Evolutionary conservation across 179 eudicot species (phyloP), one percentile per base, ranked within the genome.

Genomic region (Actinidia chinensis): DNA sequence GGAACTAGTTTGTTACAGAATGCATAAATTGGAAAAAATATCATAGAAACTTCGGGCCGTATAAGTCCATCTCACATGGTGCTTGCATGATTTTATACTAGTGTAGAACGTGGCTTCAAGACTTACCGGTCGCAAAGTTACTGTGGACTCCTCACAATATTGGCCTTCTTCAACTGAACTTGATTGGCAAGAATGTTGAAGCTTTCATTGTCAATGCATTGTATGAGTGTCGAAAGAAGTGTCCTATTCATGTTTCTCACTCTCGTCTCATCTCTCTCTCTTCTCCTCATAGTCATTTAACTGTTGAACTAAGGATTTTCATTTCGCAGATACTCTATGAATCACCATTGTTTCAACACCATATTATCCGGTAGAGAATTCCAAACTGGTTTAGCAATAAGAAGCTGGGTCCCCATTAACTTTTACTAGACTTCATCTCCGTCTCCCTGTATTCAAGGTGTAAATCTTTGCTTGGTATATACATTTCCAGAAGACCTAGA

Each of bases 41-140:
- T 18, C 0, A 23, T 0, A 0, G 43, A 28, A 42, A 0, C 0
- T 63, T 5, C 1, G n/a, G n/a, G n/a, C n/a, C n/a, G n/a, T n/a
- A n/a, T n/a, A 25, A 28, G 1, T 0, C 36, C 1, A 23, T 18
- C 0, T 0, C 65, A 59, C 12, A 33, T 25, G 20, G 13, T 5
- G 20, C 23, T n/a, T n/a, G 65, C 65, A 17, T 20, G 3, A 22
- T 3, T 22, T 59, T 59, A 59, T 8, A 59, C 9, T 8, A 59
- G n/a, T 1, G 2, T 22, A 7, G 28, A 23, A 14, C 0, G 33
- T 20, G 4, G 2, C 12, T 59, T 59, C 33, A 28, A 13, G 68
- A 12, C 28, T 1, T 5, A 4, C 12, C 43, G 2, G 8, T 63
- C 43, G 5, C 1, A 61, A 25, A 28, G 42, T 23, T 28, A 25